Percentiles rank a stretch among this genome's conserved stretches.
Conservation (phyloP, 352 stramenopile species). For the Globisporangium yorkense region DNA sequence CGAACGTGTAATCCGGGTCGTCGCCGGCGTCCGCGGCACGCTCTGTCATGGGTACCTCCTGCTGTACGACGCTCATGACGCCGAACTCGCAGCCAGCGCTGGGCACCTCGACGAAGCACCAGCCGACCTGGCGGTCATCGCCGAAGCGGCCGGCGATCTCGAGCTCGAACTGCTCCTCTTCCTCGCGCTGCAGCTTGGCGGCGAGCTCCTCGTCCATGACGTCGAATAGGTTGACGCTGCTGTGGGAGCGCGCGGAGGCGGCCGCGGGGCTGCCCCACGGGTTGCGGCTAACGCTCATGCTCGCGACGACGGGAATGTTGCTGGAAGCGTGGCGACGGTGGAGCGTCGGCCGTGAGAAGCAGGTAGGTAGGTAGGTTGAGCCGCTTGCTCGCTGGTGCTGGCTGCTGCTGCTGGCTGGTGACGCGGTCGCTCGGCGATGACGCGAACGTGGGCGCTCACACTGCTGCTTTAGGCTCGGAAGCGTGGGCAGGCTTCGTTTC, state of each 20-base stretch:
- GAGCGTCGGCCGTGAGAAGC: no score
- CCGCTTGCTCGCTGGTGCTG: neutral
- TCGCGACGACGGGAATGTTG: neutral
- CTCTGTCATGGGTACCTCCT: slow-evolving; percentile 52
- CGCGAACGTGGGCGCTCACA: neutral
- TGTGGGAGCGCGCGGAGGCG: slow-evolving; percentile 12
- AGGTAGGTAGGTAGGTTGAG: neutral
- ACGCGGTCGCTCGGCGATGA: neutral
- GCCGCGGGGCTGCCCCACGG: slow-evolving; percentile 24
- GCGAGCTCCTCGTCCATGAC: slow-evolving; percentile 73
- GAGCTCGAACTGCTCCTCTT: slow-evolving; percentile 59
- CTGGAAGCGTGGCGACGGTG: neutral
- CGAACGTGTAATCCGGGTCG: slow-evolving; percentile 71
- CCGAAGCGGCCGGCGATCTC: slow-evolving; percentile 62
- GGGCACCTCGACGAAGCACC: slow-evolving; percentile 75
- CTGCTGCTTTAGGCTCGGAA: neutral
- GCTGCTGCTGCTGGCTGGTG: neutral
- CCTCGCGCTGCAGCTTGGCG: slow-evolving; percentile 60
- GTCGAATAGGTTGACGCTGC: slow-evolving; percentile 45
- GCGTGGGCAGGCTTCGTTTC: neutral
- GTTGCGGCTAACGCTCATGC: slow-evolving; percentile 17
- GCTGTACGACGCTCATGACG: slow-evolving; percentile 71
- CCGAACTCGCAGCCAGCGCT: slow-evolving; percentile 39
- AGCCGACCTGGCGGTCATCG: slow-evolving; percentile 46
- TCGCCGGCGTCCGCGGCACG: slow-evolving; percentile 16